These are phyloP conservation scores for Claviceps capensis DNA, from an alignment of 2,329 filamentous ascomycete genomes.

Conservation along the genomic window DNA sequence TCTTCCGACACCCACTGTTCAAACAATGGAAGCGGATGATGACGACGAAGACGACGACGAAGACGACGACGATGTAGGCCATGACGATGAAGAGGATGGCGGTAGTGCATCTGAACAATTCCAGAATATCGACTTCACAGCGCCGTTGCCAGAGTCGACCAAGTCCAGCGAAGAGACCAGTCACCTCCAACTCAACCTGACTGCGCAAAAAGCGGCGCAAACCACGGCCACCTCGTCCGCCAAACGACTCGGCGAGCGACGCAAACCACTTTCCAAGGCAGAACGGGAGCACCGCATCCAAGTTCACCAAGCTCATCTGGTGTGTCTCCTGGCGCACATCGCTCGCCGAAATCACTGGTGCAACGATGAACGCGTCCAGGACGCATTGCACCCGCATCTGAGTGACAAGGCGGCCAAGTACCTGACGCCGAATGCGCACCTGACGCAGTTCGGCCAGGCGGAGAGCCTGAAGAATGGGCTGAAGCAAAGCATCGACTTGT, in stretches of 20 bases:
- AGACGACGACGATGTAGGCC: constrained; percentile 26
- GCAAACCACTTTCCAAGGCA: constrained; percentile 38
- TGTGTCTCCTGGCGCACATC: constrained; percentile 70
- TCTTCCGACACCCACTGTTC: constrained; percentile 32
- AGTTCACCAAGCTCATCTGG: constrained; percentile 74
- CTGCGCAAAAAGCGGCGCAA: constrained; percentile 31
- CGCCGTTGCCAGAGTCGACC: constrained; percentile 12
- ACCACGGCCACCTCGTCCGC: constrained; percentile 18
- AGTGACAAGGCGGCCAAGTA: constrained; percentile 50
- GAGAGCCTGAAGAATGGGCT: constrained; percentile 69
- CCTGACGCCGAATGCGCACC: constrained; percentile 51
- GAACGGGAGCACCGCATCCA: constrained; percentile 49
- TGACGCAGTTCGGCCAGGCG: constrained; percentile 63
- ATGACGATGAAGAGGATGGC: constrained; percentile 25
- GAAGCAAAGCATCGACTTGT: constrained; percentile 52
- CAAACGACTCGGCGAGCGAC: constrained; percentile 24
- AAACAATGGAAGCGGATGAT: constrained; percentile 36
- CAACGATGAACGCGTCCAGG: constrained; percentile 59
- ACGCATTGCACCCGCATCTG: constrained; percentile 49
- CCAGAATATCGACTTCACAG: constrained; percentile 34
- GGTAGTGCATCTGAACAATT: constrained; percentile 19
- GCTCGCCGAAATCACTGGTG: constrained; percentile 78
- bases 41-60: constrained; percentile 35
- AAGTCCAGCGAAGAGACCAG: constrained; percentile 14
- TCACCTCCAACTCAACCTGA: constrained; percentile 39